Evolutionary conservation across 2,329 filamentous ascomycete genomes (phyloP), one percentile per base, ranked within the genome.

Genomic region (Dactylellina sp.): DNA sequence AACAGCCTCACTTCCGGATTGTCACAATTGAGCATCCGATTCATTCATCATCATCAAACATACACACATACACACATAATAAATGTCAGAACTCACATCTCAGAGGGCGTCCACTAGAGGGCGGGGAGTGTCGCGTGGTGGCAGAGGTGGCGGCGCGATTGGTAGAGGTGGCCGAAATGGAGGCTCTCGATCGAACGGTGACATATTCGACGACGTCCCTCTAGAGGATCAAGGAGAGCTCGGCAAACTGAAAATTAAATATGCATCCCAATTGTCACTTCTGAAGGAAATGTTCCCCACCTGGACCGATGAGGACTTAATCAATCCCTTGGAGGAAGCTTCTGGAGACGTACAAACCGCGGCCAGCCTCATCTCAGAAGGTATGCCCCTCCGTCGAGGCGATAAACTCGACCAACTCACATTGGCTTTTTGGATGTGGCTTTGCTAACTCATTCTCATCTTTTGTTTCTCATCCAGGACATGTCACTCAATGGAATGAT

Each of bases 271-370:
- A 84, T 87, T 97, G 79, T 85, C 85, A 75, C 88, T 89, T 79
- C 89, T 99, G 81, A 93, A 92, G 84, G 93, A 97, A 82, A 89
- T 98, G 84, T 97, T 97, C 84, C 89, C 92, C 72, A 90, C 93
- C 82, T 98, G 94, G 95, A 94, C 93, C 78, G 92, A 97, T 80
- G 92, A 93, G 82, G 94, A 98, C 82, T 88, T 98, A 76, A 88
- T 98, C 76, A 95, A 95, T 81, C 93, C 93, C 75, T 86, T 99
- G 72, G 89, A 96, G 82, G 95, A 99, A 84, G 90, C 89, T 65
- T 87, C 91, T 79, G 91, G 91, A 79, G 91, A 95, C 82, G 85
- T 92, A 79, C 87, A 90, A 78, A 83, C 87, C 78, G 88, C 91
- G 77, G 90, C 91, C 80, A 89, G 90, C 79, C 89, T 89, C 82